A percentile compares a stretch with the other conserved stretches of the same genome.
Conservation (phyloP, 2,329 filamentous ascomycete species). For the Beauveria asiatica region DNA sequence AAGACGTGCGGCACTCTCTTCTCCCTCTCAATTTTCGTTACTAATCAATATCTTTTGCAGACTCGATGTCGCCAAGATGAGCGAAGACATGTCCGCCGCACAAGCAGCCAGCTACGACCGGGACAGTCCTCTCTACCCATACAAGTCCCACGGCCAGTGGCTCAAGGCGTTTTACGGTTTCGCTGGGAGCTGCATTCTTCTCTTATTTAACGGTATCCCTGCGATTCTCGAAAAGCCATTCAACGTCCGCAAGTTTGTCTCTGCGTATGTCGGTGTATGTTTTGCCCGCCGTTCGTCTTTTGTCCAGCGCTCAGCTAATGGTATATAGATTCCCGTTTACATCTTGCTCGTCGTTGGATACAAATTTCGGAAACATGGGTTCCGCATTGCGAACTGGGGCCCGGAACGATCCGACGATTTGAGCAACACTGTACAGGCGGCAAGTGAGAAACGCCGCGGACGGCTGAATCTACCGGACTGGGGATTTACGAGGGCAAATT, state of each 20-base stretch:
- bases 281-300: no score
- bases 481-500: constrained; percentile 25
- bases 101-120: constrained; percentile 27
- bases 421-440: constrained; percentile 27
- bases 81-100: constrained; percentile 28
- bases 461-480: constrained; percentile 27
- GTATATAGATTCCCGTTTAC: constrained; percentile 26
- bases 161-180: constrained; percentile 28
- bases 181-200: constrained; percentile 23
- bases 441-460: constrained; percentile 25
- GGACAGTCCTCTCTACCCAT: constrained; percentile 27
- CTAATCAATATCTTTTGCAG: constrained; percentile 15
- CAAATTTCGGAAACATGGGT: constrained; percentile 28
- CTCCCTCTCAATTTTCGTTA: background rate
- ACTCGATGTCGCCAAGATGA: constrained; percentile 28
- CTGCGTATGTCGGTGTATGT: constrained; percentile 32
- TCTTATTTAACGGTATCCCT: constrained; percentile 27
- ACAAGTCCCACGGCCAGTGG: constrained; percentile 32
- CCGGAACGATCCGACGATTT: constrained; percentile 28
- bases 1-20: constrained; percentile 22
- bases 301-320: no score
- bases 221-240: constrained; percentile 27
- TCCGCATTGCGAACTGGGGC: constrained; percentile 25
- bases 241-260: constrained; percentile 26
- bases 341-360: constrained; percentile 28